These are phyloP conservation scores for Leishmania mexicana DNA, from an alignment of 208 protist genomes.

Conservation along the genomic window DNA sequence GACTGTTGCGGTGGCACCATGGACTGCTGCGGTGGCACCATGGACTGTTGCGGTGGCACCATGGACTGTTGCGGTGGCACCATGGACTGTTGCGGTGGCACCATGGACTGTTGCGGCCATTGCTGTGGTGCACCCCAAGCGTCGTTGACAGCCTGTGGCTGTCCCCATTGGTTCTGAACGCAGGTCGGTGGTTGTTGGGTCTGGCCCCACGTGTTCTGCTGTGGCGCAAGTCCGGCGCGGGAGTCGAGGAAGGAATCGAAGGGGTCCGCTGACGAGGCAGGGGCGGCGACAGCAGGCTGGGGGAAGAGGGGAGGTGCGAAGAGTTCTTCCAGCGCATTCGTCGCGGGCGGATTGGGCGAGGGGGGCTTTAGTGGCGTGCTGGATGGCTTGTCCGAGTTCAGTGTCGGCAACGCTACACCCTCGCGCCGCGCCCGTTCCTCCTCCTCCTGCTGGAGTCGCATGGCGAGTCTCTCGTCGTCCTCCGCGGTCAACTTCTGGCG, in stretches of 20 bases:
- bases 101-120: neutral
- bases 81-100: neutral
- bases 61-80: neutral
- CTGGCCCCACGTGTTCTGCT: slow-evolving; percentile 11
- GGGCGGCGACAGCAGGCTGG: slow-evolving; percentile 17
- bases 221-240: slow-evolving; percentile 12
- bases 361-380: neutral
- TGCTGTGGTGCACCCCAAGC: slow-evolving; percentile 19
- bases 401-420: slow-evolving; percentile 37
- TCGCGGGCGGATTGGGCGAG: slow-evolving; percentile 14
- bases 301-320: slow-evolving; percentile 50
- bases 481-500: slow-evolving; percentile 26
- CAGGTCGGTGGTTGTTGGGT: slow-evolving; percentile 7
- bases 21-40: neutral
- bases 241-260: slow-evolving; percentile 66
- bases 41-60: neutral
- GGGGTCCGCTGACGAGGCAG: slow-evolving; percentile 34
- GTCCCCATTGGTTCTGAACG: slow-evolving; percentile 32
- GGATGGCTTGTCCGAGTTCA: slow-evolving; percentile 34
- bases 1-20: neutral
- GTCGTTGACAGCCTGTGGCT: slow-evolving; percentile 24
- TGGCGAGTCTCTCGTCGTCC: slow-evolving; percentile 73
- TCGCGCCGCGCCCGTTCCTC: slow-evolving; percentile 46
- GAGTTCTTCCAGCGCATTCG: slow-evolving; percentile 72
- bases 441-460: slow-evolving; percentile 82